Base-by-base conservation (phyloP, 2,329 filamentous ascomycete species). In the Allantophomopsis cytisporea region DNA sequence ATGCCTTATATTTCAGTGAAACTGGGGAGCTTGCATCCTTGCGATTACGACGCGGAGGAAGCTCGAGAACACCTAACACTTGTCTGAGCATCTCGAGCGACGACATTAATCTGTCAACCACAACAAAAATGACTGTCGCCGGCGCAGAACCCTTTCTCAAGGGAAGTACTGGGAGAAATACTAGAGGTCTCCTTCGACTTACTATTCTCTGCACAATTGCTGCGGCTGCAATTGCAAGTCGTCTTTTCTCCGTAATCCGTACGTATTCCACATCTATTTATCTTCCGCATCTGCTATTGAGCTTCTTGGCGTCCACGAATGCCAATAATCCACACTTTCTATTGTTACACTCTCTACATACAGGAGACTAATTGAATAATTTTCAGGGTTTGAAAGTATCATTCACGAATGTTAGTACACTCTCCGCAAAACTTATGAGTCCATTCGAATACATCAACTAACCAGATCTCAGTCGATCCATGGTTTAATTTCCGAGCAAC, bases 401-500 rank as follows among this genome's bases (percentile, higher is more conserved):
- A 98, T 98, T 57, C 91, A 98, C 72, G 91, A 98, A 72, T 98
- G 91, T 95, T 60, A 64, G 87, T 81, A 47, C 36, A 44, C 35
- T 37, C 42, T 43, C 37, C 44, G 44, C 42, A 41, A 34, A 45
- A 55, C 57, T 49, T 58, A 30, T 39, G 23, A 34, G 23, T 37
- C 35, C 41, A 39, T 42, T 42, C 31, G 15, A 39, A 41, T 39
- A 50, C 50, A 56, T 45, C 51, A 52, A 45, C 56, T 60, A 50
- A 54, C 50, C 41, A 18, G 48, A 33, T 38, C 55, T 35, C 58
- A 98, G 89, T 98, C 66, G 91, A 98, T 65, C 91, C 91, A 30
- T 98, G 91, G 91, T 98, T 98, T 69, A 98, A 98, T 65, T 98
- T 98, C 65, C 76, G 91, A 62, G 91, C 91, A 50, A 96, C 91